Evolutionary conservation across 2,329 filamentous ascomycete genomes (phyloP).

Genomic region (Hirsutella thompsonii): DNA sequence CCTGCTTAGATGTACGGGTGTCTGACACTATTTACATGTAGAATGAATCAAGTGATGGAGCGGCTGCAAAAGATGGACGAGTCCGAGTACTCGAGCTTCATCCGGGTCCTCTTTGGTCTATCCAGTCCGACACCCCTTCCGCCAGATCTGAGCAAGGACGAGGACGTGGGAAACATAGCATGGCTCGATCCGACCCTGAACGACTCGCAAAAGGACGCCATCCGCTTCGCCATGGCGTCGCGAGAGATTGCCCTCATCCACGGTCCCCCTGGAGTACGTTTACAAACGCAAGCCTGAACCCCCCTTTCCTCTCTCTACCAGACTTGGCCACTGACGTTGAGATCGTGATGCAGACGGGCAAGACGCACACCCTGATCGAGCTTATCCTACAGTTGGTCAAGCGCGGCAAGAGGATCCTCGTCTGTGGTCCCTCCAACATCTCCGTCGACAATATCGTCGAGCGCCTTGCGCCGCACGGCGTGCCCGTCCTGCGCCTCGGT

Average conservation of each 20-base stretch:
- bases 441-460: slow-evolving; percentile 98
- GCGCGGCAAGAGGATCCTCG: slow-evolving; percentile 60
- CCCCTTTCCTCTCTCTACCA: slow-evolving; percentile 1
- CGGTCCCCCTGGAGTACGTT: slow-evolving; percentile 67
- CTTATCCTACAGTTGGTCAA: slow-evolving; percentile 82
- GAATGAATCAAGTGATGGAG: slow-evolving; percentile 52
- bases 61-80: slow-evolving; percentile 44
- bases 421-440: slow-evolving; percentile 96
- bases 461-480: slow-evolving; percentile 68
- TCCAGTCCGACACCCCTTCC: slow-evolving; percentile 36
- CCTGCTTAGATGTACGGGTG: too few relatives aligned
- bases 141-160: slow-evolving; percentile 25
- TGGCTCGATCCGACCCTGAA: slow-evolving; percentile 53
- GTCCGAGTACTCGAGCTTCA: slow-evolving; percentile 44
- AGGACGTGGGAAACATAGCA: slow-evolving; percentile 32
- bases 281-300: not conserved
- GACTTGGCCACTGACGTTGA: slow-evolving; percentile 2
- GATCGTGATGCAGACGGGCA: slow-evolving; percentile 54
- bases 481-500: slow-evolving; percentile 79
- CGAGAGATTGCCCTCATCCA: slow-evolving; percentile 82
- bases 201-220: slow-evolving; percentile 54
- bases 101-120: slow-evolving; percentile 50
- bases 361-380: slow-evolving; percentile 93
- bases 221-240: slow-evolving; percentile 72
- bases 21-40: too few relatives aligned